Conservation (phyloP, 345 rosid genomes). For the Syzygium oleosum region DNA sequence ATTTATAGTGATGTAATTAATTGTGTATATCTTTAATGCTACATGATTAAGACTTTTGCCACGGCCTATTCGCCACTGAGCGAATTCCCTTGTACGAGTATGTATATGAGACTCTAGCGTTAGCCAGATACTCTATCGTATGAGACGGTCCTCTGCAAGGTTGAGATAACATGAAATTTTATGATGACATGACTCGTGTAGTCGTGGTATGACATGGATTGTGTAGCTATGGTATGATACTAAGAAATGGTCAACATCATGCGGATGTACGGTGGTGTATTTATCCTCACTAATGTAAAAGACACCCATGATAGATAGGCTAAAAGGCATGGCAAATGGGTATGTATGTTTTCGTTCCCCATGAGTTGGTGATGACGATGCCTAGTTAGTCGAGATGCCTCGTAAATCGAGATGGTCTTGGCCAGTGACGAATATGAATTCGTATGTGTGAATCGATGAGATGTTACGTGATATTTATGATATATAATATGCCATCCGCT, state of each 20-base stretch:
- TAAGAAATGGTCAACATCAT: neutral
- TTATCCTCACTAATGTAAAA: too few species aligned
- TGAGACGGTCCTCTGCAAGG: neutral
- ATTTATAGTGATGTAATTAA: neutral
- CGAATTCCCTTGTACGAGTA: too few species aligned
- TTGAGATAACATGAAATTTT: neutral
- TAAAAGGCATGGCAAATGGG: neutral
- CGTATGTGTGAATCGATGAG: too few species aligned
- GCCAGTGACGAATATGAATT: too few species aligned
- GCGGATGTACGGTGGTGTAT: accelerated
- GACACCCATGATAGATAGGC: neutral
- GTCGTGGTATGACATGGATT: neutral
- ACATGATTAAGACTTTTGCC: too few species aligned
- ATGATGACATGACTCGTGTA: neutral
- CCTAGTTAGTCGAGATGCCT: neutral
- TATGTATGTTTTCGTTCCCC: neutral
- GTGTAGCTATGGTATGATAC: neutral
- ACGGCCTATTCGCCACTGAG: accelerated
- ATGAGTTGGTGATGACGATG: neutral
- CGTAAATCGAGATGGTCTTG: neutral
- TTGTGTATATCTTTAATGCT: too few species aligned
- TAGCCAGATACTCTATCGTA: neutral
- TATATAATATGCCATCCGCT: neutral
- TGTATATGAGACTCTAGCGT: neutral
- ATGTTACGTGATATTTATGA: too few species aligned